Percentiles rank a stretch among this genome's conserved stretches.
These are phyloP conservation scores for Yamadazyma akitaensis DNA, from an alignment of 805 yeast genomes.

Conservation along the genomic window DNA sequence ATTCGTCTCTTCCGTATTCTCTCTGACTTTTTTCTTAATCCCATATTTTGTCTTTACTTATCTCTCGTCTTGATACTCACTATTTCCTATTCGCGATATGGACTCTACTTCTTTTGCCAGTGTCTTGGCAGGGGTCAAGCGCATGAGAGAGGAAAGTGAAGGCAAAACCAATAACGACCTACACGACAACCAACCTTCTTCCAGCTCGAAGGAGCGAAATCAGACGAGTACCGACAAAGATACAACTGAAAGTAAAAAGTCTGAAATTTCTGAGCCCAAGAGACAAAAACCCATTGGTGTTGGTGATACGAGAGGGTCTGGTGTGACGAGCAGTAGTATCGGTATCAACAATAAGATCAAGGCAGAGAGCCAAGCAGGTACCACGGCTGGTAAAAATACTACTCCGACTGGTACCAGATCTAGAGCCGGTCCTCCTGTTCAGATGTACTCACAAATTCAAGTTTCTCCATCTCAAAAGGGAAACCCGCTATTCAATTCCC, in stretches of 20 bases:
- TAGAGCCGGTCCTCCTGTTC: conserved; percentile 6
- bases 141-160: conserved; percentile 48
- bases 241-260: neutral
- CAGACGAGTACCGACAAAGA: neutral
- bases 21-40: neutral
- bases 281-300: neutral
- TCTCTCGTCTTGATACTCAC: no score
- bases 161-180: conserved; percentile 1
- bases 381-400: neutral
- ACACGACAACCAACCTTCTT: neutral
- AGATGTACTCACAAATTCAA: conserved; percentile 30
- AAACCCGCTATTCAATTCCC: conserved; percentile 58
- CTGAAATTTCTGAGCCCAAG: neutral
- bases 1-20: neutral
- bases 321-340: neutral
- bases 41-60: neutral
- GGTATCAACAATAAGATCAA: no score
- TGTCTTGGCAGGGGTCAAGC: conserved; percentile 65
- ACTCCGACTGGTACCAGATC: neutral
- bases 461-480: conserved; percentile 69
- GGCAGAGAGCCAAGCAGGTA: neutral
- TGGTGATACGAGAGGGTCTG: neutral
- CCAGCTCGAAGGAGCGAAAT: neutral
- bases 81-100: conserved; percentile 5
- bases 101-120: conserved; percentile 68